These are phyloP conservation scores for Phylloporus rhodoxanthus DNA, from an alignment of 768 basidiomycete genomes.

Conservation along the genomic window DNA sequence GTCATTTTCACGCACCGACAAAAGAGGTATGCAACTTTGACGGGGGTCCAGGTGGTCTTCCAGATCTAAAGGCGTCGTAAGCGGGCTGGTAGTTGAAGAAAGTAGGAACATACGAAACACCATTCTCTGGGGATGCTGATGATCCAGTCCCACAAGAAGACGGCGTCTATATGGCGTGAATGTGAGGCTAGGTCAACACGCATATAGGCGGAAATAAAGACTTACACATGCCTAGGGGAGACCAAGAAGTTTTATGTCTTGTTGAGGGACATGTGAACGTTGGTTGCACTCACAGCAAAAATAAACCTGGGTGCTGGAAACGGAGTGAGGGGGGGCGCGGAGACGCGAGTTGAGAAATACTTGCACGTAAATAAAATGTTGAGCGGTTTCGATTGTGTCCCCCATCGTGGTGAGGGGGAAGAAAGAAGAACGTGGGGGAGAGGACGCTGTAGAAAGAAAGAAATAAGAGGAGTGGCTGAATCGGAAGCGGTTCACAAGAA, in stretches of 20 bases:
- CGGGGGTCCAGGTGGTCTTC: conserved; percentile 80
- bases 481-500: conserved; percentile 31
- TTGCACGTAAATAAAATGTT: conserved; percentile 72
- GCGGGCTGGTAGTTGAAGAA: neutral
- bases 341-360: conserved; percentile 16
- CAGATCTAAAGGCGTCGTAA: conserved; percentile 48
- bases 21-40: conserved; percentile 78
- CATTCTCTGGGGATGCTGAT: conserved; percentile 73
- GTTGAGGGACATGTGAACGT: conserved; percentile 11
- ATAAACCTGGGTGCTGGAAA: conserved; percentile 58
- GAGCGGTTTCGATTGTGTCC: conserved; percentile 51
- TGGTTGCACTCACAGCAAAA: conserved; percentile 66
- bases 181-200: neutral
- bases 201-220: conserved; percentile 18
- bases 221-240: conserved; percentile 63
- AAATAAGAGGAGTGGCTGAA: conserved; percentile 23
- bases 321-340: conserved; percentile 9
- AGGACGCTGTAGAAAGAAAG: conserved; percentile 16
- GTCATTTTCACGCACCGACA: conserved; percentile 54
- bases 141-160: conserved; percentile 83
- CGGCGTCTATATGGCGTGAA: conserved; percentile 52
- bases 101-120: conserved; percentile 51
- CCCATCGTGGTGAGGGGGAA: conserved; percentile 30
- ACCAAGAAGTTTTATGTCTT: conserved; percentile 27
- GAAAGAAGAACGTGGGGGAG: conserved; percentile 5